A percentile compares a stretch with the other conserved stretches of the same genome.
phyloP scores from a whole-genome alignment of 1,284 basidiomycete species.

The Heterobasidion occidentale region DNA sequence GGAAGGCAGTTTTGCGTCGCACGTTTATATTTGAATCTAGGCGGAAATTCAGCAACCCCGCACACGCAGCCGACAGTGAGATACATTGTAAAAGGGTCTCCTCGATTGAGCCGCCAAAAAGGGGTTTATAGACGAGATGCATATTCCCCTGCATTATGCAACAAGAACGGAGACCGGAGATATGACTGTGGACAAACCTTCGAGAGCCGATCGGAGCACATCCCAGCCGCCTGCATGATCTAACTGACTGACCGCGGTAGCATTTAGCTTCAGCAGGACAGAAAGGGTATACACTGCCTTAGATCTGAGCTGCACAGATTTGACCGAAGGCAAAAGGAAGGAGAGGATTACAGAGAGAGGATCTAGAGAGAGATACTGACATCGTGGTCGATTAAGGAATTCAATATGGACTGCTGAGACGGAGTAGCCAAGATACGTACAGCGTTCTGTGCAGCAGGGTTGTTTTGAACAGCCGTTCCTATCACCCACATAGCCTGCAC shows the following conservation, averaged over 20 bases:
- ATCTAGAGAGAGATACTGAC: slow-evolving; percentile 64
- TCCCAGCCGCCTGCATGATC: slow-evolving; percentile 60
- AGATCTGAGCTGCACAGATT: slow-evolving; percentile 49
- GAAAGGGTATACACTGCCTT: slow-evolving; percentile 89
- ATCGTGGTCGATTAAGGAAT: background rate
- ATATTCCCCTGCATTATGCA: background rate
- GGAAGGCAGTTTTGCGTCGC: slow-evolving; percentile 80
- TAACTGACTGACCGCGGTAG: slow-evolving; percentile 57
- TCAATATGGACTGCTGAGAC: background rate
- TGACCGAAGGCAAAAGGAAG: slow-evolving; percentile 48
- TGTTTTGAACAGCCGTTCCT: slow-evolving; percentile 94
- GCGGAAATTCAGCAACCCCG: background rate
- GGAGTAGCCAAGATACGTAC: slow-evolving; percentile 37
- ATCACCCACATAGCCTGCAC: slow-evolving; percentile 83
- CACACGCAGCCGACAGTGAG: background rate
- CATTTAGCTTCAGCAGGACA: slow-evolving; percentile 79
- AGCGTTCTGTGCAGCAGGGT: slow-evolving; percentile 81
- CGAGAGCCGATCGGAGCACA: slow-evolving; percentile 51
- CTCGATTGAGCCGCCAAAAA: background rate
- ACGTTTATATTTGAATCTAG: slow-evolving; percentile 73
- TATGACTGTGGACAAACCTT: slow-evolving; percentile 32
- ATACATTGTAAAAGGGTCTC: background rate
- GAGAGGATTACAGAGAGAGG: slow-evolving; percentile 63
- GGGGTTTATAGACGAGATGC: background rate
- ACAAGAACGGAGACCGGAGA: background rate